phyloP scores from a whole-genome alignment of 148 eudicot genomes.

The Fallopia convolvulus region DNA sequence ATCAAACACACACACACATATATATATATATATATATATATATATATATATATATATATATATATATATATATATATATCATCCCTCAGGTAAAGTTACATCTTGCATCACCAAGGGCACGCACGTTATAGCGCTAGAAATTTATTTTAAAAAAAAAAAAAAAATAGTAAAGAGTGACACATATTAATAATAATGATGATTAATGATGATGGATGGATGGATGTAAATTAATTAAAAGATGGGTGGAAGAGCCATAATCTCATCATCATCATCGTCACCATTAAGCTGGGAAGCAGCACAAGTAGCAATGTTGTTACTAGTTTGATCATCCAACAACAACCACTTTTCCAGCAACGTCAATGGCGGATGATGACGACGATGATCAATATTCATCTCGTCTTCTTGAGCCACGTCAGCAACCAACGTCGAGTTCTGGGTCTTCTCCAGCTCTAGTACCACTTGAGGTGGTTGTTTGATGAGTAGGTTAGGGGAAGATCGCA shows the following conservation, averaged over 20 bases:
- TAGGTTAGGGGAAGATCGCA: conserved; percentile 51
- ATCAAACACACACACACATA: neutral
- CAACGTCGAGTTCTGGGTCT: neutral
- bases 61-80: neutral
- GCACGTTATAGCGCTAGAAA: neutral
- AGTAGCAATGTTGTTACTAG: conserved; percentile 22
- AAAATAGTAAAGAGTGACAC: neutral
- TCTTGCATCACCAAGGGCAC: neutral
- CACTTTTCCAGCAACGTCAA: conserved; percentile 70
- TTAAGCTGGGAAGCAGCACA: conserved; percentile 3
- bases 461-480: conserved; percentile 6
- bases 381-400: conserved; percentile 16
- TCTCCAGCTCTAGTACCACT: neutral
- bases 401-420: neutral
- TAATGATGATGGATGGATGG: neutral
- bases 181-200: conserved; percentile 37
- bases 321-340: conserved; percentile 79
- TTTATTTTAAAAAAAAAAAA: neutral
- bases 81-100: neutral
- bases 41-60: neutral
- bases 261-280: conserved; percentile 28
- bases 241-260: conserved; percentile 52
- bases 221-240: conserved; percentile 30
- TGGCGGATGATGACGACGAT: conserved; percentile 47
- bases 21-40: neutral